Conservation (phyloP, 441 rosid genomes). For the Eutrema salsugineum region DNA sequence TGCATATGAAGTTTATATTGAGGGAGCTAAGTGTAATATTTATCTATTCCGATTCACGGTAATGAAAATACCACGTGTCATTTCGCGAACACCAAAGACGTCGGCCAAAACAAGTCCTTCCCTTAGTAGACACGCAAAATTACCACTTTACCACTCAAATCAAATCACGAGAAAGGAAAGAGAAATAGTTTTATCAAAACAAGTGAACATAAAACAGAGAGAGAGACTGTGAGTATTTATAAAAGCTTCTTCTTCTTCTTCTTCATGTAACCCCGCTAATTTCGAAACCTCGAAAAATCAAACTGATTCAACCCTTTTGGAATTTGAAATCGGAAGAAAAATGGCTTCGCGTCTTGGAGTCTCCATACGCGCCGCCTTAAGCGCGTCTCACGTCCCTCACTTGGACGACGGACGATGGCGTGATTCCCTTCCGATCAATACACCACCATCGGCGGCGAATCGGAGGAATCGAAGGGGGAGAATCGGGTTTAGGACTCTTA, state of each 20-base stretch:
- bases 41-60: background rate
- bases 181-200: background rate
- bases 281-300: constrained; percentile 4
- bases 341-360: constrained; percentile 55
- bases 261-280: constrained; percentile 26
- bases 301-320: background rate
- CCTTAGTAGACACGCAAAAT: constrained; percentile 11
- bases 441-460: background rate
- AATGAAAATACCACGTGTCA: background rate
- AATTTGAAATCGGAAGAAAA: background rate
- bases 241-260: constrained; percentile 4
- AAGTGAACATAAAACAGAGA: background rate
- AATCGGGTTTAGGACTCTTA: constrained; percentile 13
- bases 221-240: background rate
- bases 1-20: too few relatives aligned
- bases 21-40: too few relatives aligned
- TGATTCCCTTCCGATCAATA: background rate
- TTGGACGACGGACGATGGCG: constrained; percentile 3
- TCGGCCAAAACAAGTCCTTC: constrained; percentile 9
- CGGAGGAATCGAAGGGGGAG: constrained; percentile 8
- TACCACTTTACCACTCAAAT: constrained; percentile 12
- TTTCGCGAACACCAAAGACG: too few relatives aligned
- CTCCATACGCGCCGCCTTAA: constrained; percentile 36
- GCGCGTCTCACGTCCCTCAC: constrained; percentile 22
- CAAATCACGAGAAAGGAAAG: constrained; percentile 2